These are phyloP conservation scores for Eucalyptus pumila DNA, from an alignment of 345 rosid genomes.

Conservation along the genomic window DNA sequence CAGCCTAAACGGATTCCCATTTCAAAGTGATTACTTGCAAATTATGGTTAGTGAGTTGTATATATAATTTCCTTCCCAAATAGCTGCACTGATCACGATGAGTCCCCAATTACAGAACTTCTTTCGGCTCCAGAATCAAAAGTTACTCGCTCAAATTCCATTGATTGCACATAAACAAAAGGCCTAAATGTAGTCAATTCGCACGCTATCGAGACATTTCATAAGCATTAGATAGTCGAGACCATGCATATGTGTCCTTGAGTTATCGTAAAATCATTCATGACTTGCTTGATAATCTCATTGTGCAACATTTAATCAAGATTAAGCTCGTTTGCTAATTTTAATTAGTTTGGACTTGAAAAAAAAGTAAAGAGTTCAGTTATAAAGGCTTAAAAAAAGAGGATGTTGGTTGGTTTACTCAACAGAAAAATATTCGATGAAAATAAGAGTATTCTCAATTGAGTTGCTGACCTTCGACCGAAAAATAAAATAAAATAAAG, in stretches of 20 bases:
- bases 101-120: not conserved
- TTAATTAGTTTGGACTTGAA: not conserved
- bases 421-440: not conserved
- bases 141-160: not conserved
- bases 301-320: not conserved
- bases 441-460: not conserved
- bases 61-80: not conserved
- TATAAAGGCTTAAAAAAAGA: not conserved
- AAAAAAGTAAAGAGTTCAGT: not conserved
- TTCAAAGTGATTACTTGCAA: too few species aligned
- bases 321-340: not conserved
- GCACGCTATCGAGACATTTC: not conserved
- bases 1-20: too few species aligned
- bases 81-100: not conserved
- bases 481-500: not conserved
- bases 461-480: not conserved
- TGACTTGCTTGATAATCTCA: not conserved
- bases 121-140: accelerated
- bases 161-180: not conserved
- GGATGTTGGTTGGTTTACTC: not conserved
- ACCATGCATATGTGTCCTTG: not conserved
- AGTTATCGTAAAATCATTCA: not conserved
- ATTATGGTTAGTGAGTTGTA: not conserved
- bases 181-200: not conserved
- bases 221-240: not conserved